Percentiles rank a stretch among this genome's conserved stretches.
Evolutionary conservation across 2,329 filamentous ascomycete species (phyloP).

Genomic region (Plectosphaerella sp.): DNA sequence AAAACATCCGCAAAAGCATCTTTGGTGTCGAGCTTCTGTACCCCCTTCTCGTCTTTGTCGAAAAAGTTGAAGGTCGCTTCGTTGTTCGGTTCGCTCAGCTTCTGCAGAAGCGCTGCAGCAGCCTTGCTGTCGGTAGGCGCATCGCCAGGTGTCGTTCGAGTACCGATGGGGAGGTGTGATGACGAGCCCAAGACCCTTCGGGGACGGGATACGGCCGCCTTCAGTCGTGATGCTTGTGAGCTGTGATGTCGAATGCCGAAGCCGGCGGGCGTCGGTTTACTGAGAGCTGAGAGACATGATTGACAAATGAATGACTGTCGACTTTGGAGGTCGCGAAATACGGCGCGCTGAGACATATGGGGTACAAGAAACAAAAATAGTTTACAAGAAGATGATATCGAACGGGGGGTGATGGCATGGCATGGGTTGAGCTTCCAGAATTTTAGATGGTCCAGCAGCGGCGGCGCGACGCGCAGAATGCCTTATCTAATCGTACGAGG

Average conservation of each 20-base stretch:
- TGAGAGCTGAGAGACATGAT: slow-evolving; percentile 27
- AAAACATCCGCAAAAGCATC: slow-evolving; percentile 36
- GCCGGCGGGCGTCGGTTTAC: slow-evolving; percentile 18
- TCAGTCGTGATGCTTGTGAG: slow-evolving; percentile 14
- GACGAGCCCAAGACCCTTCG: neutral
- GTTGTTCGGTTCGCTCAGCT: slow-evolving; percentile 8
- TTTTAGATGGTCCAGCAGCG: slow-evolving; percentile 11
- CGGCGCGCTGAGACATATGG: slow-evolving; percentile 15
- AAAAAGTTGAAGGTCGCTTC: slow-evolving; percentile 37
- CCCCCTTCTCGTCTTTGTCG: slow-evolving; percentile 37
- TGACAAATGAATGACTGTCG: slow-evolving; percentile 31
- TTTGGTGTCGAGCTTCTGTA: slow-evolving; percentile 31
- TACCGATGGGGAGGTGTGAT: neutral
- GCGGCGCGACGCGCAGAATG: slow-evolving; percentile 1
- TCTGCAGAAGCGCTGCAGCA: slow-evolving; percentile 14
- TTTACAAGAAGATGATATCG: slow-evolving; percentile 1
- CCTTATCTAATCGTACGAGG: slow-evolving; percentile 10
- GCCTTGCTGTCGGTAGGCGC: neutral
- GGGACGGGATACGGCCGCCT: neutral
- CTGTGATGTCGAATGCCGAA: slow-evolving; percentile 26
- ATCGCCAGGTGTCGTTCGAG: neutral
- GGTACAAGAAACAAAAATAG: neutral
- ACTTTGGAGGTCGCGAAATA: slow-evolving; percentile 26
- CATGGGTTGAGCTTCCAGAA: slow-evolving; percentile 2
- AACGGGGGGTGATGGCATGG: neutral